Evolutionary conservation across 768 basidiomycete species (phyloP), one percentile per base, ranked within the genome.

Genomic region (Hortiboletus campestris): DNA sequence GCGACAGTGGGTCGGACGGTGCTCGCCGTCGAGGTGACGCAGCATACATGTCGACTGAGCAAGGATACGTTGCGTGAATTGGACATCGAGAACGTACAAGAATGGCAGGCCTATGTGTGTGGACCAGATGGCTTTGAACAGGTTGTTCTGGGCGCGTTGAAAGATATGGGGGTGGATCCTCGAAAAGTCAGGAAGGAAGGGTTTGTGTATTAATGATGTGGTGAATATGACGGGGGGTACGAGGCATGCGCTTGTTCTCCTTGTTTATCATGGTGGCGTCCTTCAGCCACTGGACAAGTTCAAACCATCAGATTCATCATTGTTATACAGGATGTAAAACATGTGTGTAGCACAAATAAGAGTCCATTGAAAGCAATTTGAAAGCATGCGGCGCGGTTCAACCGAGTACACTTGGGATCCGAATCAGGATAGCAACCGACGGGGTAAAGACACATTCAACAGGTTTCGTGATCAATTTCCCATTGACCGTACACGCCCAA

Each of bases 121-220:
- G 83, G 84, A 4, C 78, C 83, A 1, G 70, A 67, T 22, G 63
- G 60, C 3, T 84, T 81, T 49, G 81, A 83, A 63, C 63, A 70
- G 43, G 63, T 64, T 28, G 70, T 76, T 2, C 45, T 77, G n/a
- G 61, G 57, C 6, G 64, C 65, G 1, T 58, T 84, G 54, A 65
- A 58, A 4, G 68, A 63, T 6, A 54, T 72, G 38, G 80, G 79
- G 4, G 62, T 78, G 11, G 65, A 72, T 17, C 57, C 65, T 14
- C 63, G 57, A 36, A 60, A 55, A 0, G 67, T 83, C 20, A 71
- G 51, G 19, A 63, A 66, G 31, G 80, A 79, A 59, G 75, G 72
- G 6, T 84, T 81, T 63, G 69, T 61, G 9, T 82, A 81, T 57
- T 82, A 46, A 67, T 1, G n/a, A 48, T 28, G 17, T 20, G 10